Evolutionary conservation across 148 eudicot genomes (phyloP).

Genomic region (Talinum fruticosum): DNA sequence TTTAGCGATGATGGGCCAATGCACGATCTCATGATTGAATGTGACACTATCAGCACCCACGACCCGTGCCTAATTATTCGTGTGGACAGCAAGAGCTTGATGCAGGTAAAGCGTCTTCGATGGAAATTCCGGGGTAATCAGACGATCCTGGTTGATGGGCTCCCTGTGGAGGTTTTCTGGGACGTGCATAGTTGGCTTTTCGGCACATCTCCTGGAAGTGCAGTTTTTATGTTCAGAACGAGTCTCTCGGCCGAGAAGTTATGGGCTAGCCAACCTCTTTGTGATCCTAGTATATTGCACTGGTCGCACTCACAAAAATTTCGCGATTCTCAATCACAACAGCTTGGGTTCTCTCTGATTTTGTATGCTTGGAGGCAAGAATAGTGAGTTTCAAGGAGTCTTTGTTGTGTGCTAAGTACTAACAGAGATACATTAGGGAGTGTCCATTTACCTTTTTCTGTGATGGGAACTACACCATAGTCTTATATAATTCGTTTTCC

Average conservation of each 20-base stretch:
- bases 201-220: conserved; percentile 47
- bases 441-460: conserved; percentile 35
- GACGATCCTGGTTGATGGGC: conserved; percentile 51
- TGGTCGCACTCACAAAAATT: conserved; percentile 47
- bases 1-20: conserved; percentile 42
- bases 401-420: conserved; percentile 48
- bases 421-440: conserved; percentile 39
- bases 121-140: conserved; percentile 67
- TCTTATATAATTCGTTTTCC: conserved; percentile 35
- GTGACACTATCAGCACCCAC: conserved; percentile 40
- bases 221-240: conserved; percentile 60
- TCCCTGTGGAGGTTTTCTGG: conserved; percentile 62
- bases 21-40: conserved; percentile 53
- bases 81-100: conserved; percentile 44
- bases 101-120: conserved; percentile 51
- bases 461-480: conserved; percentile 35
- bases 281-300: conserved; percentile 35
- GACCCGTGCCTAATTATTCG: conserved; percentile 54
- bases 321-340: conserved; percentile 47
- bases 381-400: conserved; percentile 35
- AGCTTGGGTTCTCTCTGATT: conserved; percentile 51
- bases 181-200: conserved; percentile 67
- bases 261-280: conserved; percentile 42
- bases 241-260: conserved; percentile 51
- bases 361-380: conserved; percentile 68